A percentile compares a stretch with the other conserved stretches of the same genome.
phyloP scores from a whole-genome alignment of 2,329 filamentous ascomycete species.

The Blastomyces emzantsi region DNA sequence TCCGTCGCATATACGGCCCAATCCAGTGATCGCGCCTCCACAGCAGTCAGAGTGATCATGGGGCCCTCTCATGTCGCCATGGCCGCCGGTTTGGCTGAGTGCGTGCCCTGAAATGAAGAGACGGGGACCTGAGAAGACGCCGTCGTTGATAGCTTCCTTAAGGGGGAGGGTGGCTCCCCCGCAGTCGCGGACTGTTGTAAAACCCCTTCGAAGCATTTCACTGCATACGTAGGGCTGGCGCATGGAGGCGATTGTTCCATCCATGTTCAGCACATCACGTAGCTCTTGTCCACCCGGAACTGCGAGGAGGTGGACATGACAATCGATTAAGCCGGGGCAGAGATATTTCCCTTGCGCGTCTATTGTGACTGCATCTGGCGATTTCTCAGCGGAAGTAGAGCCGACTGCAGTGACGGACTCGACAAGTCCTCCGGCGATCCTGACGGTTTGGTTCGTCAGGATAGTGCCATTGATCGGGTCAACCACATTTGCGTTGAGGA shows the following conservation, averaged over 20 bases:
- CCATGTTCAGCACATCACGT: conserved; percentile 15
- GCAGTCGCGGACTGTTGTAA: conserved; percentile 51
- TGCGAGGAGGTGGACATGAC: conserved; percentile 42
- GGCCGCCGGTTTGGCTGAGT: conserved; percentile 51
- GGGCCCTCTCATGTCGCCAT: conserved; percentile 43
- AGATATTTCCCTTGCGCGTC: conserved; percentile 41
- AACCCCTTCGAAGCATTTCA: conserved; percentile 49
- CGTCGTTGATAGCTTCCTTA: conserved; percentile 49
- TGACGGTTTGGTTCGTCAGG: conserved; percentile 25
- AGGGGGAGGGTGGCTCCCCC: conserved; percentile 49
- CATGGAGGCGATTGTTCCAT: conserved; percentile 24
- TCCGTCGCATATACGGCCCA: conserved; percentile 45
- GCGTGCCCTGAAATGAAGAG: conserved; percentile 48
- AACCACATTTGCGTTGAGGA: conserved; percentile 37
- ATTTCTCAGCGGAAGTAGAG: background rate
- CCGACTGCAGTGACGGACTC: conserved; percentile 15
- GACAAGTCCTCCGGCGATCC: conserved; percentile 31
- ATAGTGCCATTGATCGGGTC: conserved; percentile 32
- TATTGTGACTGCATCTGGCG: conserved; percentile 23
- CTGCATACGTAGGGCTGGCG: conserved; percentile 41
- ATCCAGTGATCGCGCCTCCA: conserved; percentile 33
- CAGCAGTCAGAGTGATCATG: conserved; percentile 40
- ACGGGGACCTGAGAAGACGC: conserved; percentile 46
- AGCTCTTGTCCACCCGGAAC: conserved; percentile 32
- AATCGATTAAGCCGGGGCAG: conserved; percentile 45